Evolutionary conservation across 2,329 filamentous ascomycete species (phyloP).

Genomic region (Neopestalotiopsis sp.): DNA sequence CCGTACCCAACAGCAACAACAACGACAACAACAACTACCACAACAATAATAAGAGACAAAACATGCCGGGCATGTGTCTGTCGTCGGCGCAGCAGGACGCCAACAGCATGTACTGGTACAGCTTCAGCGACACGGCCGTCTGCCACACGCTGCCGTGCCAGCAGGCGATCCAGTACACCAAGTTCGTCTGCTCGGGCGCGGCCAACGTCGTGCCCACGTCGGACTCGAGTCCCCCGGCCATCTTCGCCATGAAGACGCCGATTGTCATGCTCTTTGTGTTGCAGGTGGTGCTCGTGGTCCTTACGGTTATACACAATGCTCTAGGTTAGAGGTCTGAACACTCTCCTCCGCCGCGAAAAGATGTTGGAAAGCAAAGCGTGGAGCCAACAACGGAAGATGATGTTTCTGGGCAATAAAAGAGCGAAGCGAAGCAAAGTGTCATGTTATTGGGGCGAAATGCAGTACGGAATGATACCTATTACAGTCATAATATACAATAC

Average conservation of each 20-base stretch:
- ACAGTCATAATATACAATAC: no score
- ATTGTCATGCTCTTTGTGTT: background rate
- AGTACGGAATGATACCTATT: no score
- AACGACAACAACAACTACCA: background rate
- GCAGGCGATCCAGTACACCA: background rate
- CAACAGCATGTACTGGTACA: background rate
- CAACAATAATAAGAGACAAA: background rate
- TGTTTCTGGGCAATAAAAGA: no score
- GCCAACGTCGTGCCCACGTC: background rate
- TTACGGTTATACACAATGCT: background rate
- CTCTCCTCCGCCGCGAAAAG: background rate
- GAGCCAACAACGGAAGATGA: no score
- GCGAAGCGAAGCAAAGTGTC: no score
- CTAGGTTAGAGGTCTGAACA: background rate
- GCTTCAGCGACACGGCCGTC: background rate
- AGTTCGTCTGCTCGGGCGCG: constrained; percentile 3
- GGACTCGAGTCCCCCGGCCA: background rate
- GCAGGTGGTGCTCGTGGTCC: background rate
- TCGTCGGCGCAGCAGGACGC: background rate
- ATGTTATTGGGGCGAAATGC: no score
- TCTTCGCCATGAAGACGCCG: background rate
- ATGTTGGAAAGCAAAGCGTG: no score
- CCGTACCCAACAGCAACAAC: background rate
- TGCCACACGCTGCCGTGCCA: background rate
- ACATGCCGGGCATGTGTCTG: background rate